These are phyloP conservation scores for Aspergillus transmontanensis DNA, from an alignment of 2,329 filamentous ascomycete genomes.

Conservation along the genomic window DNA sequence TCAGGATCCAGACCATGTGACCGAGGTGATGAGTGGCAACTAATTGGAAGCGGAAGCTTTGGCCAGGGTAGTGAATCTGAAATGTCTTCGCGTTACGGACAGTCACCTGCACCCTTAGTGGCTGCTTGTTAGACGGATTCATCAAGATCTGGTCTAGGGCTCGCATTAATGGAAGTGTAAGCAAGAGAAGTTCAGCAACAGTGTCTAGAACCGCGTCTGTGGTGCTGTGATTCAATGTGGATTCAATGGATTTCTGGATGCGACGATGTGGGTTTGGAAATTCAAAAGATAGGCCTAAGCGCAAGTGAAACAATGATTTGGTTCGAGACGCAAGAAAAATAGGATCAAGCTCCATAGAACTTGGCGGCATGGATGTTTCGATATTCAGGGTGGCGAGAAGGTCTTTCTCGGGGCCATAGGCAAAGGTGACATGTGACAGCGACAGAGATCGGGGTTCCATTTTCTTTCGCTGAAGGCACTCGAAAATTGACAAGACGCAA, in stretches of 20 bases:
- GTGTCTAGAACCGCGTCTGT: slow-evolving; percentile 32
- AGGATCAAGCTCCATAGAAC: slow-evolving; percentile 24
- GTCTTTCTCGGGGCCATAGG: slow-evolving; percentile 33
- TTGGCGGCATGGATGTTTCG: slow-evolving; percentile 24
- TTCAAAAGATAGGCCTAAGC: slow-evolving; percentile 38
- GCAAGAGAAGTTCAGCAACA: slow-evolving; percentile 34
- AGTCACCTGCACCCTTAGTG: slow-evolving; percentile 34
- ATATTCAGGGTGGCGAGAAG: slow-evolving; percentile 37
- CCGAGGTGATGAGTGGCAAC: slow-evolving; percentile 29
- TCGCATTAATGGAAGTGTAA: slow-evolving; percentile 42
- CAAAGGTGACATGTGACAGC: slow-evolving; percentile 37
- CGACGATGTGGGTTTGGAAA: slow-evolving; percentile 42
- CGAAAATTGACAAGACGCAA: slow-evolving; percentile 37
- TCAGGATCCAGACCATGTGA: slow-evolving; percentile 39
- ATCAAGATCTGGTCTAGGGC: slow-evolving; percentile 39
- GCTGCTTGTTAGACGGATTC: slow-evolving; percentile 24
- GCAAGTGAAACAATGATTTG: slow-evolving; percentile 30
- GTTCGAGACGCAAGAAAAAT: slow-evolving; percentile 23
- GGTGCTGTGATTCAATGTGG: slow-evolving; percentile 36
- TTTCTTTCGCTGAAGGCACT: slow-evolving; percentile 37
- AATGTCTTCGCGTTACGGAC: slow-evolving; percentile 40
- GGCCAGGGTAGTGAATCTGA: slow-evolving; percentile 38
- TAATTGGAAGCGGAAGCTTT: slow-evolving; percentile 37
- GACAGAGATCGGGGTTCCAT: slow-evolving; percentile 37
- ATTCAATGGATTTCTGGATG: slow-evolving; percentile 42